phyloP scores from a whole-genome alignment of 1,284 basidiomycete genomes.

The Trichosporon coremiiforme region DNA sequence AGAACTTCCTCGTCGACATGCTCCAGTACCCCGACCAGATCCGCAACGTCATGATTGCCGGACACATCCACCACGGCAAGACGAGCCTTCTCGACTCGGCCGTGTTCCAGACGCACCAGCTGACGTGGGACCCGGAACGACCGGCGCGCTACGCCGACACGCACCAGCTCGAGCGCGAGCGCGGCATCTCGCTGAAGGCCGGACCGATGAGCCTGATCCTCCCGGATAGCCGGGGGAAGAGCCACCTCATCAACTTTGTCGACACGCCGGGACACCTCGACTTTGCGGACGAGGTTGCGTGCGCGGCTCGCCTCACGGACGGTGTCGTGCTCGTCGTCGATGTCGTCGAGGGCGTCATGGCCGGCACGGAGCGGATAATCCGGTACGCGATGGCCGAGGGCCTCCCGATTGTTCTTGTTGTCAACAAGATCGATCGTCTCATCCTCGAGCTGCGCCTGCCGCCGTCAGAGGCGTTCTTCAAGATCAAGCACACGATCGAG shows the following conservation, averaged over 20 bases:
- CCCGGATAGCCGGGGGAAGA: constrained; percentile 85
- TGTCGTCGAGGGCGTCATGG: constrained; percentile 94
- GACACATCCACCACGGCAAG: constrained; percentile 97
- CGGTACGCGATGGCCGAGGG: constrained; percentile 84
- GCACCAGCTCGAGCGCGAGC: constrained; percentile 81
- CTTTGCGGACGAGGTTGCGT: constrained; percentile 94
- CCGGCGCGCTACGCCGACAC: constrained; percentile 95
- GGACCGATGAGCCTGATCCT: constrained; percentile 93
- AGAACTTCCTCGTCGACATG: constrained; percentile 89
- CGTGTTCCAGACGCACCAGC: constrained; percentile 92
- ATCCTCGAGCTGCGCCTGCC: constrained; percentile 96
- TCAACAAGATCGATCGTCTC: constrained; percentile 98
- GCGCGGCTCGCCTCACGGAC: constrained; percentile 83
- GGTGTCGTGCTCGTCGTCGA: constrained; percentile 93
- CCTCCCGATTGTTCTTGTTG: constrained; percentile 86
- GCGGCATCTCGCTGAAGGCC: constrained; percentile 94
- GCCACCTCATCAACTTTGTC: constrained; percentile 87
- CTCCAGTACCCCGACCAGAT: constrained; percentile 92
- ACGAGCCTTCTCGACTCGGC: constrained; percentile 96
- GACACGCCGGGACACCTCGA: constrained; percentile 99
- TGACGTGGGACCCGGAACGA: constrained; percentile 87
- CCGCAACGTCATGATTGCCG: constrained; percentile 90
- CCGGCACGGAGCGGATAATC: constrained; percentile 81
- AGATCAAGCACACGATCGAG: constrained; percentile 98
- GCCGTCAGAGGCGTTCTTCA: constrained; percentile 95